Base-by-base conservation (phyloP, 371 early-diverging fungal genomes). In the Mortierella sp. region DNA sequence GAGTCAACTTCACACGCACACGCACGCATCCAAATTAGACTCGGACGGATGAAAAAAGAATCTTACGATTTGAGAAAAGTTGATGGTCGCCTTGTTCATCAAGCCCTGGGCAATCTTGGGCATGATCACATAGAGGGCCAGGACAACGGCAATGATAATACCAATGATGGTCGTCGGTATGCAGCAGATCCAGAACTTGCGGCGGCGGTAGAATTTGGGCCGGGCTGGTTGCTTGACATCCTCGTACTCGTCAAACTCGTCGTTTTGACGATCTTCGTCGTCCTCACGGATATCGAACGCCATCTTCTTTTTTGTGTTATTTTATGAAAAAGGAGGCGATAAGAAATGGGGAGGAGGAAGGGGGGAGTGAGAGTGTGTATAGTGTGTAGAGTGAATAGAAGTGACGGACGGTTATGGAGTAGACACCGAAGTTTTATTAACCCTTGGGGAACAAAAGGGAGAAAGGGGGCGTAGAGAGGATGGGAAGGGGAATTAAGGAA, bases 141-240 rank as follows among this genome's bases (percentile, higher is more conserved):
- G 71, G 7, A 88, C 66, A 16, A 91, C 89, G 5, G 85, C 88
- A 24, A 91, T 88, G 2, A 90, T 79, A 22, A 88, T 71, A n/a
- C 87, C 75, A 43, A 90, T 88, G 53, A 88, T 88, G 19, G 85
- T 82, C 44, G 80, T 77, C 7, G 88, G 86, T 8, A 87, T 85
- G 69, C 92, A 91, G 66, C 86, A 88, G 47, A 89, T 87, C 92
- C 91, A 90, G 47, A 89, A 90, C 76, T 88, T 90, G 55, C 87
- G 88, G 29, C 87, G 82, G 58, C 89, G 89, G 76, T 91, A 91
- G 75, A 90, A 90, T 24, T 79, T 83, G 50, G 76, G 73, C 22
- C 61, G 84, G 13, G 37, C 5, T 8, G 76, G 65, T 44, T 74
- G 73, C 67, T 83, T 83, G 43, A 64, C 73, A 41, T 83, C 79